Percentiles rank a stretch among this genome's conserved stretches.
These are phyloP conservation scores for Kewa caespitosa DNA, from an alignment of 179 eudicot species.

Conservation along the genomic window DNA sequence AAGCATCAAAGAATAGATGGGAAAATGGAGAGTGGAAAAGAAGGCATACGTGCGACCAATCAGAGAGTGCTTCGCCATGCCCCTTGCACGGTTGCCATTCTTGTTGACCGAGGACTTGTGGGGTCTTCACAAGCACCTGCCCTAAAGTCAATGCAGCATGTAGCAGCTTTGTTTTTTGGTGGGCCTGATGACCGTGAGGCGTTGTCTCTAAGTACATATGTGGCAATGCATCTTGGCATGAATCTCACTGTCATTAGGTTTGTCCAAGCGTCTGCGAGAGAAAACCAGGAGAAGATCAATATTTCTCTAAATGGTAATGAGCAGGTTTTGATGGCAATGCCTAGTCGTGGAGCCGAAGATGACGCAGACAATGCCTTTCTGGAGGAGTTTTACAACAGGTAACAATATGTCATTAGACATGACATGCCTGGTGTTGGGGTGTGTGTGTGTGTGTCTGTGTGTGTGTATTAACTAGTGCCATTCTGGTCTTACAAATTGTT, in stretches of 20 bases:
- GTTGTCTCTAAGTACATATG: constrained; percentile 58
- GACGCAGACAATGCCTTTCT: constrained; percentile 66
- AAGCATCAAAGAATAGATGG: constrained; percentile 88
- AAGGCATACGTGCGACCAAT: constrained; percentile 66
- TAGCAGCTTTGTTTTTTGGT: constrained; percentile 65
- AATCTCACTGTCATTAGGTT: constrained; percentile 77
- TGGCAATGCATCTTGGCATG: constrained; percentile 63
- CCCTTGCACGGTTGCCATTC: constrained; percentile 71
- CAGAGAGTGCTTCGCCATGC: constrained; percentile 84
- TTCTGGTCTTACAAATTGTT: neutral
- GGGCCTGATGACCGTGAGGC: constrained; percentile 81
- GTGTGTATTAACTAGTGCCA: neutral
- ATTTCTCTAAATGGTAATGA: constrained; percentile 44
- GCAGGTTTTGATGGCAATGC: constrained; percentile 72
- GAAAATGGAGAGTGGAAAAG: constrained; percentile 76
- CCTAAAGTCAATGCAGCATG: constrained; percentile 41
- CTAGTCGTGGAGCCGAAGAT: constrained; percentile 55
- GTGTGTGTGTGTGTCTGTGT: too few species aligned
- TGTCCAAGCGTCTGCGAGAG: constrained; percentile 37
- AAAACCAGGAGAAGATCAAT: constrained; percentile 41
- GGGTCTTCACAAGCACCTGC: constrained; percentile 36
- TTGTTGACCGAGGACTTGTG: constrained; percentile 77
- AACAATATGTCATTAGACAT: neutral
- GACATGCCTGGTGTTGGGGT: neutral
- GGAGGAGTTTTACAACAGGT: constrained; percentile 80